Base-by-base conservation (phyloP, 2,329 filamentous ascomycete genomes). In the Botrytis squamosa region DNA sequence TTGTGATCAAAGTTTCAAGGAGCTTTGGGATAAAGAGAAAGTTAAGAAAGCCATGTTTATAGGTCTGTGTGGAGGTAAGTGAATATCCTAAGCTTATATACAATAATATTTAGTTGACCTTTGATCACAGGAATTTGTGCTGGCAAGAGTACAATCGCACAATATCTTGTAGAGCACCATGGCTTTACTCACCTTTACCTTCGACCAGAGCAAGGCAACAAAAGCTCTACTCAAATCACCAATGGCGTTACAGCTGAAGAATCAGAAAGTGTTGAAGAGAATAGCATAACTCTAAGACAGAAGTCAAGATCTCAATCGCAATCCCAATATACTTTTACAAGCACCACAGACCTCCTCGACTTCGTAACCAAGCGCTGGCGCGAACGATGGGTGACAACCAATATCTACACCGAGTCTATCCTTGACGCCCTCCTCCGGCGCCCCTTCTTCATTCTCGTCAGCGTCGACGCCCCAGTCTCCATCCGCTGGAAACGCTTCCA, bases 371-470 rank as follows among this genome's bases (percentile, higher is more conserved):
- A 89, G 81, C 86, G 89, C 81, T 99, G 96, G 96, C 89, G 88
- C 76, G 88, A 91, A 73, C 89, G 91, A 72, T 99, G 93, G 88
- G 93, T 98, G 25, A 96, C 91, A 3, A 96, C 92, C 4, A 92
- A 96, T 80, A 90, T 98, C 76, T 89, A 90, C 84, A 89, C 91
- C 77, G 92, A 94, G 77, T 82, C 83, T 4, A 88, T 91, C 12
- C 88, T 97, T 7, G 93, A 98, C 78, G 87, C 90, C 38, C 89
- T 98, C 69, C 85, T 91, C 74, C 88, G 91, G 33, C 89, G 96
- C 12, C 96, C 96, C 0, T 98, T 97, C 85, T 98, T 98, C 85
- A 88, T 99, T 68, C 89, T 98, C 49, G 86, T 99, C 80, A 95
- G 93, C 81, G 90, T 98, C 66, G 95, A 98, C 82, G 95, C 95